Evolutionary conservation across 352 stramenopile genomes (phyloP).

Genomic region (Plasmopara viticola): DNA sequence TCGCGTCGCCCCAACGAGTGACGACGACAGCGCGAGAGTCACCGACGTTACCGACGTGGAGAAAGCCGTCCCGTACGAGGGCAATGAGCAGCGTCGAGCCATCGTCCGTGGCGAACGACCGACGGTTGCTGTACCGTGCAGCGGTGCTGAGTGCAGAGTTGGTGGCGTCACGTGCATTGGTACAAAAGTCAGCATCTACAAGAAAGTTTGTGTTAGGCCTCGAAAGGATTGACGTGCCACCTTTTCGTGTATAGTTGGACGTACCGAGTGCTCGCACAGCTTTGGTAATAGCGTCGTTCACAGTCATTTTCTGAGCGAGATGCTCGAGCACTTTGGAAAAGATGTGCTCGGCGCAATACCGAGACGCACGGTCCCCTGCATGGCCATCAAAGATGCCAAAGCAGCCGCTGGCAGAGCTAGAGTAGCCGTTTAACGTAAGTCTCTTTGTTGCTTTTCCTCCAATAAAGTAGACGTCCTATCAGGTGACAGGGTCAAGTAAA

Average conservation of each 20-base stretch:
- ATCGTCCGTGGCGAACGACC: slow-evolving; percentile 63
- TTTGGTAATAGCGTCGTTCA: slow-evolving; percentile 51
- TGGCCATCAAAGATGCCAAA: slow-evolving; percentile 85
- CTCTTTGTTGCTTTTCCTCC: slow-evolving; percentile 48
- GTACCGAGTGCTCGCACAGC: slow-evolving; percentile 55
- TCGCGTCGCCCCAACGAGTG: slow-evolving; percentile 47
- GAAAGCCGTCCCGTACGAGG: slow-evolving; percentile 55
- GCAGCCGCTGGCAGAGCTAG: slow-evolving; percentile 46
- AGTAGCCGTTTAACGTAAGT: slow-evolving; percentile 77
- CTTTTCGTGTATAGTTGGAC: slow-evolving; percentile 12
- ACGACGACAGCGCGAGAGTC: slow-evolving; percentile 73
- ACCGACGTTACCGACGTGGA: slow-evolving; percentile 81
- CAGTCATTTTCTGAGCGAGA: slow-evolving; percentile 23
- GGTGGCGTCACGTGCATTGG: slow-evolving; percentile 39
- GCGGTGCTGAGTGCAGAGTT: slow-evolving; percentile 23
- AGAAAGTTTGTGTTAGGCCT: background rate
- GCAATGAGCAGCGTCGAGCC: slow-evolving; percentile 73
- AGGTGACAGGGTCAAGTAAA: background rate
- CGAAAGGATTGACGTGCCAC: background rate
- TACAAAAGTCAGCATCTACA: slow-evolving; percentile 61
- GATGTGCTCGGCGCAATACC: slow-evolving; percentile 69
- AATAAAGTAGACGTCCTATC: slow-evolving; percentile 78
- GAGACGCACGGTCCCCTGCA: slow-evolving; percentile 67
- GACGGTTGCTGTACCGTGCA: slow-evolving; percentile 18
- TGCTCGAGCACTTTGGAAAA: slow-evolving; percentile 58